Base-by-base conservation (phyloP, 805 yeast species). In the Wickerhamomyces canadensis region DNA sequence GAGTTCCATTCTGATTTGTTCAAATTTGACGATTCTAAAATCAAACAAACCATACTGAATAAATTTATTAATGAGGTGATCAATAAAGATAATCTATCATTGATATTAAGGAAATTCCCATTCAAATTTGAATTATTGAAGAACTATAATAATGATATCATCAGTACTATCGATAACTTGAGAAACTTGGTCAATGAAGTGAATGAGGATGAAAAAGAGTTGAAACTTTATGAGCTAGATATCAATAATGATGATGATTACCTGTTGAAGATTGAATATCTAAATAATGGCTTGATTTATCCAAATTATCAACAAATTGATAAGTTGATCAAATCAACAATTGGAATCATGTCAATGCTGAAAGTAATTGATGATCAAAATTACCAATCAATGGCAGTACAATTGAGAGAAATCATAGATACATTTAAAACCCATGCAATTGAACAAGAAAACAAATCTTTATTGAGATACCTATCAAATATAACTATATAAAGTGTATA, bases 241-340 rank as follows among this genome's bases (percentile, higher is more conserved):
- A 16, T 36, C 15, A 34, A 42, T 12, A 44, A 45, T 16, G 37
- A 33, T 4, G 19, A 8, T 13, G 33, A 38, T 15, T 40, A 45
- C 15, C 28, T 49, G n/a, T 14, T 17, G n/a, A 42, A 43, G 6
- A 38, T 49, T 33, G 34, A 40, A n/a, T 42, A 37, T 31, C 5
- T 49, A 14, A 38, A 43, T 9, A 41, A 49, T 36, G 54, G 54
- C 2, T 27, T 49, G 25, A 23, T 43, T 2, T 43, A 27, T 31
- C 32, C 29, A 21, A 33, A 37, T 9, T 47, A 47, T 26, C 54
- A 49, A 21, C 5, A 22, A 30, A 40, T 48, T 10, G 26, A 7
- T 9, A 16, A 30, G 3, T 13, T 36, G 9, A 28, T n/a, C 4
- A 18, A 28, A 5, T 14, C 24, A 12, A 34, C 35, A 14, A 27